These are phyloP conservation scores for Ophiostoma ips DNA, from an alignment of 2,329 filamentous ascomycete species.

Conservation along the genomic window DNA sequence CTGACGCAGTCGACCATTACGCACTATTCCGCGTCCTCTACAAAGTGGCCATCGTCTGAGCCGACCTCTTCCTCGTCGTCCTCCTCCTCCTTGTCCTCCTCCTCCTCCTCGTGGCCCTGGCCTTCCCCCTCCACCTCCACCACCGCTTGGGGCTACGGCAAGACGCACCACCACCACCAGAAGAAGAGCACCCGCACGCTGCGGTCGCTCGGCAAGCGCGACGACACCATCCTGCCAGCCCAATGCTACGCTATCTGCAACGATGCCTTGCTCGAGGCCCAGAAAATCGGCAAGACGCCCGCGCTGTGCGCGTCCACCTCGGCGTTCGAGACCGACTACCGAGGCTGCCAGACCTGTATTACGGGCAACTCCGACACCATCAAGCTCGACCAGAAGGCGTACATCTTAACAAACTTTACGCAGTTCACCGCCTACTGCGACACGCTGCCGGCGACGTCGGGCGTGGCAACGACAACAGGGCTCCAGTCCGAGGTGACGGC, in stretches of 20 bases:
- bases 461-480: neutral
- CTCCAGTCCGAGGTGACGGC: conserved; percentile 4
- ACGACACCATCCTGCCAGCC: conserved; percentile 25
- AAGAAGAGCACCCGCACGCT: neutral
- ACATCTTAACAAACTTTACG: conserved; percentile 24
- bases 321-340: conserved; percentile 25
- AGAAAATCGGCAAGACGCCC: conserved; percentile 31
- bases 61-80: neutral
- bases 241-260: conserved; percentile 42
- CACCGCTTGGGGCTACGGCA: neutral
- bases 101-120: neutral
- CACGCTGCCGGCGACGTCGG: neutral
- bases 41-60: neutral
- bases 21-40: conserved; percentile 21
- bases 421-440: conserved; percentile 35
- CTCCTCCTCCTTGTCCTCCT: neutral
- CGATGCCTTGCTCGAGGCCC: conserved; percentile 30
- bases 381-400: conserved; percentile 20
- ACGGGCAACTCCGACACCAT: conserved; percentile 12
- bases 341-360: conserved; percentile 31
- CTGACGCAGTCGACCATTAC: conserved; percentile 35
- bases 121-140: neutral
- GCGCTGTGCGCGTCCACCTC: conserved; percentile 31
- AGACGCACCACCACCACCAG: neutral
- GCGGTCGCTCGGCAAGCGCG: conserved; percentile 25